phyloP scores from a whole-genome alignment of 495 filamentous ascomycete genomes.

The Annulohypoxylon nitens region DNA sequence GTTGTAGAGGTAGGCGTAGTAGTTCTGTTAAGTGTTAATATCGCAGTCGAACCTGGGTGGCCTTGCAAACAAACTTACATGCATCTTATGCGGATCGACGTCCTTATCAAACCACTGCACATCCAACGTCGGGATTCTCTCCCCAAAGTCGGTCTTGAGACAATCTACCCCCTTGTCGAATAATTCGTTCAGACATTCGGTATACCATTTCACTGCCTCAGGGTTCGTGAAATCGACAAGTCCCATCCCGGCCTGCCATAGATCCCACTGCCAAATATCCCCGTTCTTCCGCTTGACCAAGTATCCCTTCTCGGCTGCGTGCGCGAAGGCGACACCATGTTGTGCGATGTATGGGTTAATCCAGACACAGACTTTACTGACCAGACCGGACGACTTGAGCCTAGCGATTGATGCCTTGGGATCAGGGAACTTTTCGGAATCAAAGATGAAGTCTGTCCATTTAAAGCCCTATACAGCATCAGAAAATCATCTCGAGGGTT shows the following conservation, averaged over 20 bases:
- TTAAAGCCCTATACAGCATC: slow-evolving; percentile 64
- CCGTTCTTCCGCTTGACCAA: slow-evolving; percentile 77
- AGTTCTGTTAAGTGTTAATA: slow-evolving; percentile 59
- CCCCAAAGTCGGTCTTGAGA: slow-evolving; percentile 82
- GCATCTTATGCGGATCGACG: slow-evolving; percentile 72
- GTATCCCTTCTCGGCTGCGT: slow-evolving; percentile 75
- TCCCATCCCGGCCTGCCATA: slow-evolving; percentile 82
- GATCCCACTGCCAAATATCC: slow-evolving; percentile 79
- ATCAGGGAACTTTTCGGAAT: slow-evolving; percentile 75
- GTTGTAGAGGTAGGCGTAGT: slow-evolving; percentile 79
- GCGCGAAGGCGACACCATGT: slow-evolving; percentile 72
- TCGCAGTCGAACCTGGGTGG: too few relatives aligned
- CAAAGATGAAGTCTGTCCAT: slow-evolving; percentile 82
- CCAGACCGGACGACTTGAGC: slow-evolving; percentile 67
- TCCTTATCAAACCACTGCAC: slow-evolving; percentile 69
- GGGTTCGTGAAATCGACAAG: slow-evolving; percentile 81
- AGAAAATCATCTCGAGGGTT: slow-evolving; percentile 29
- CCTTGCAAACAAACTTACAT: slow-evolving; percentile 58
- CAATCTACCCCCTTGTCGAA: slow-evolving; percentile 76
- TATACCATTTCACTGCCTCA: slow-evolving; percentile 72
- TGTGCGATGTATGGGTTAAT: slow-evolving; percentile 79
- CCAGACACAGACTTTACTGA: slow-evolving; percentile 77
- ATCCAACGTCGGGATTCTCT: slow-evolving; percentile 74
- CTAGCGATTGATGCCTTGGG: slow-evolving; percentile 72
- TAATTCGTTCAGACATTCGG: slow-evolving; percentile 67